These are phyloP conservation scores for Cystobasidium sp. DNA, from an alignment of 1,284 basidiomycete genomes.

Conservation along the genomic window DNA sequence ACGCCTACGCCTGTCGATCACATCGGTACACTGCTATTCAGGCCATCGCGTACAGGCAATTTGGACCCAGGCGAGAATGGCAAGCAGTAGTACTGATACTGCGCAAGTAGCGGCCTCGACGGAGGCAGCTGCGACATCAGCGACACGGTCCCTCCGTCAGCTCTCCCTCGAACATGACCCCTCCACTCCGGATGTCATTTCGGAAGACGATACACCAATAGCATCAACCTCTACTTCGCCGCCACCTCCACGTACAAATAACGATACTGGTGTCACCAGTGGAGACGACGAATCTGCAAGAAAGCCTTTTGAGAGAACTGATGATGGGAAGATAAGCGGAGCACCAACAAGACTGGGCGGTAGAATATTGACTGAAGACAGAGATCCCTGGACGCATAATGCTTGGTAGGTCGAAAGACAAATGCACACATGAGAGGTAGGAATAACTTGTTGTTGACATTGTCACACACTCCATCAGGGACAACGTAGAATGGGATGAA, in stretches of 20 bases:
- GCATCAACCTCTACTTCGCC: slow-evolving; percentile 10
- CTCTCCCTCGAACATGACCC: slow-evolving; percentile 27
- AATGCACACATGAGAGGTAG: no score
- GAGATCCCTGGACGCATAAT: slow-evolving; percentile 53
- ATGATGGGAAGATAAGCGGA: slow-evolving; percentile 34
- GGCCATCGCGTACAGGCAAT: no score
- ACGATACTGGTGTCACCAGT: not conserved
- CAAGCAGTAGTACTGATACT: not conserved
- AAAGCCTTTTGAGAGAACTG: slow-evolving; percentile 5
- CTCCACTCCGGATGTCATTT: slow-evolving; percentile 13
- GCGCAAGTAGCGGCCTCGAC: not conserved
- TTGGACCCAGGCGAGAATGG: not conserved
- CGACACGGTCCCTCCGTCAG: slow-evolving; percentile 4
- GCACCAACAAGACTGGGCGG: slow-evolving; percentile 50
- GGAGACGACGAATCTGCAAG: not conserved
- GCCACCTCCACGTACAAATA: not conserved
- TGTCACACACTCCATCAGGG: no score
- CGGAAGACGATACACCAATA: slow-evolving; percentile 12
- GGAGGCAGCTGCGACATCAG: slow-evolving; percentile 5
- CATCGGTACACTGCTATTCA: not conserved
- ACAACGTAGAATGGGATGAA: slow-evolving; percentile 52
- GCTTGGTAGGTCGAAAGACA: slow-evolving; percentile 50
- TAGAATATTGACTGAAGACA: slow-evolving; percentile 46
- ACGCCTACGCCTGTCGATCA: slow-evolving; percentile 3
- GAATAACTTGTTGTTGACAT: no score